These are phyloP conservation scores for Fusarium sp. DNA, from an alignment of 2,329 filamentous ascomycete species.

Conservation along the genomic window DNA sequence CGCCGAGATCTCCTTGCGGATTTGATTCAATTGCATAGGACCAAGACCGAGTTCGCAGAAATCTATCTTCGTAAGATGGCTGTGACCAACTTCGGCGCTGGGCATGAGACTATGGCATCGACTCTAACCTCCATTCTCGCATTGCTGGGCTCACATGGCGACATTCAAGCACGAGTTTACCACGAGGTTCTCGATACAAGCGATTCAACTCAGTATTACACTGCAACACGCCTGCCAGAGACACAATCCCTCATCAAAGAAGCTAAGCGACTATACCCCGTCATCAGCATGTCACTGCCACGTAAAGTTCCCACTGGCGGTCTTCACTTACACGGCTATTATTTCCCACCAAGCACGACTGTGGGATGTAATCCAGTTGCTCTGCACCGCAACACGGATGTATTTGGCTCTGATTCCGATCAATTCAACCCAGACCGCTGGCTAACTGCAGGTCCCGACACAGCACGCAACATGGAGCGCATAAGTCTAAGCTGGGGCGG, in stretches of 20 bases:
- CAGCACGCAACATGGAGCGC: constrained; percentile 59
- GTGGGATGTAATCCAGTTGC: constrained; percentile 66
- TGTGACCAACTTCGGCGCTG: constrained; percentile 68
- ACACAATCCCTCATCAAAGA: constrained; percentile 65
- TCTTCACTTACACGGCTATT: constrained; percentile 55
- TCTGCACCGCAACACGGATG: constrained; percentile 63
- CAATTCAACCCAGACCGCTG: constrained; percentile 63
- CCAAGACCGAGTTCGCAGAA: constrained; percentile 62
- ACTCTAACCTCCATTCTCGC: constrained; percentile 64
- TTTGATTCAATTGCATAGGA: constrained; percentile 61
- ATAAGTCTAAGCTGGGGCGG: constrained; percentile 66
- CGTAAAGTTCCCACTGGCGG: constrained; percentile 59
- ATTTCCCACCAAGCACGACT: constrained; percentile 60
- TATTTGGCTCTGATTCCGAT: constrained; percentile 63
- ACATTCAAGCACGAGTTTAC: constrained; percentile 52
- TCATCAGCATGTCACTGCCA: constrained; percentile 65
- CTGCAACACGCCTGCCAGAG: constrained; percentile 49
- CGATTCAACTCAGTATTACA: constrained; percentile 42
- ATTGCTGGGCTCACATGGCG: constrained; percentile 59
- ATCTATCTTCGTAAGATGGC: constrained; percentile 65
- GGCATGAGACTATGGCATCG: constrained; percentile 68
- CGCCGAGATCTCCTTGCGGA: constrained; percentile 61
- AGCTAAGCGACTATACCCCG: constrained; percentile 64
- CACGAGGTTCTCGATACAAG: constrained; percentile 50
- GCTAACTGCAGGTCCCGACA: constrained; percentile 53